A percentile compares a stretch with the other conserved stretches of the same genome.
Evolutionary conservation across 129 eudicot species (phyloP).

Genomic region (Escallonia rubra): DNA sequence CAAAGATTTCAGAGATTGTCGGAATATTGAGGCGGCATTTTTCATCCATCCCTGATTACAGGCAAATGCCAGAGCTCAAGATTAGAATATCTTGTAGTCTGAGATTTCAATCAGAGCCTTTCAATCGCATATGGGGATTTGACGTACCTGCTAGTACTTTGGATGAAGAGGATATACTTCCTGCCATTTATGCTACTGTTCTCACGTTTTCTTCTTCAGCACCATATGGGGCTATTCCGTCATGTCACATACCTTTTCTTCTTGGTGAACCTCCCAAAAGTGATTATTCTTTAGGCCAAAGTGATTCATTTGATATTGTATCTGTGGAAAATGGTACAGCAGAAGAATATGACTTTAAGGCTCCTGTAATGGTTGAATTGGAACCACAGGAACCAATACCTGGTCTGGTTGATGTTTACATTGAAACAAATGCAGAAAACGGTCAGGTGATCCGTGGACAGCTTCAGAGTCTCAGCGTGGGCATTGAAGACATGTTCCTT

Average conservation of each 20-base stretch:
- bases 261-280: conserved; percentile 55
- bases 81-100: conserved; percentile 64
- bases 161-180: conserved; percentile 43
- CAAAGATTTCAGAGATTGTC: conserved; percentile 73
- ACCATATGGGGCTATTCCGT: conserved; percentile 65
- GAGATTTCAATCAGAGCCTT: conserved; percentile 68
- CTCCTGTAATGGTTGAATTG: conserved; percentile 58
- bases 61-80: conserved; percentile 76
- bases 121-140: conserved; percentile 38
- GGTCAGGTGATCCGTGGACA: conserved; percentile 74
- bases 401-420: conserved; percentile 68
- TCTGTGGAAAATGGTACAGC: conserved; percentile 41
- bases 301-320: conserved; percentile 50
- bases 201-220: conserved; percentile 84
- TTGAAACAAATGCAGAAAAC: conserved; percentile 78
- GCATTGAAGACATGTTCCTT: conserved; percentile 97
- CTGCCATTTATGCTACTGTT: conserved; percentile 78
- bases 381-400: conserved; percentile 94
- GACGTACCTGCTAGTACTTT: conserved; percentile 15
- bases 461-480: conserved; percentile 64
- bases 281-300: conserved; percentile 25
- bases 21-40: conserved; percentile 66
- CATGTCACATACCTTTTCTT: conserved; percentile 77
- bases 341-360: conserved; percentile 38
- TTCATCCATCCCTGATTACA: conserved; percentile 75